Conservation (phyloP, 2,329 filamentous ascomycete species). For the Fusarium sp. region DNA sequence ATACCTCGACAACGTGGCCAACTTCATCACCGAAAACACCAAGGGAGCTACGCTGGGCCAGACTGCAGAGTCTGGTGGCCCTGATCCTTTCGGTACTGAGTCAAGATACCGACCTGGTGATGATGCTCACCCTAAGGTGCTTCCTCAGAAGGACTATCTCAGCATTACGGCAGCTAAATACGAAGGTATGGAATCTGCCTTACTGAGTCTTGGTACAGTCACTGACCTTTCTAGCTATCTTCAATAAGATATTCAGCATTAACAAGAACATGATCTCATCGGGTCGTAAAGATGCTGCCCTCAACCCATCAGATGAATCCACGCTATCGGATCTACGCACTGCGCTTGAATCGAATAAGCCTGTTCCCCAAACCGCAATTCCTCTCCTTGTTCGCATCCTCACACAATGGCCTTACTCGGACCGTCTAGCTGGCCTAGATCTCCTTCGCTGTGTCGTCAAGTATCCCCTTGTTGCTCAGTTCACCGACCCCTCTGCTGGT, state of each 20-base stretch:
- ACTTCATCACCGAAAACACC: constrained; percentile 92
- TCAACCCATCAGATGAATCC: constrained; percentile 79
- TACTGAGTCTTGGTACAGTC: background rate
- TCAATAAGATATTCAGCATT: constrained; percentile 81
- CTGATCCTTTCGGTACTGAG: constrained; percentile 84
- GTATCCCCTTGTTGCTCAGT: constrained; percentile 74
- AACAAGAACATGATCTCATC: constrained; percentile 79
- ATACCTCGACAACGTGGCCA: constrained; percentile 91
- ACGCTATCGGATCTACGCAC: constrained; percentile 71
- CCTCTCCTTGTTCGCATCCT: constrained; percentile 78
- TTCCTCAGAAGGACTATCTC: constrained; percentile 86
- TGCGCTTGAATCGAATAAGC: constrained; percentile 71
- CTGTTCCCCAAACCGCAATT: constrained; percentile 65
- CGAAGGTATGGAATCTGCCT: constrained; percentile 57
- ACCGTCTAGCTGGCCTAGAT: constrained; percentile 87
- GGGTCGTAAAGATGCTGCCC: constrained; percentile 78
- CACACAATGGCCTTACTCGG: constrained; percentile 83
- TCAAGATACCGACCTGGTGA: constrained; percentile 80
- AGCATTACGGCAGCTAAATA: constrained; percentile 81
- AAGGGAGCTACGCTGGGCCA: constrained; percentile 86
- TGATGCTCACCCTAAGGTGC: constrained; percentile 64
- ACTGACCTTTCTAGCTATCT: constrained; percentile 64
- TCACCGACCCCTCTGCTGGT: constrained; percentile 63
- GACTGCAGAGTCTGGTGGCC: constrained; percentile 62
- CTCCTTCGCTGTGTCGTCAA: constrained; percentile 85